Conservation (phyloP, 2,329 filamentous ascomycete genomes). For the Stemphylium vesicarium region DNA sequence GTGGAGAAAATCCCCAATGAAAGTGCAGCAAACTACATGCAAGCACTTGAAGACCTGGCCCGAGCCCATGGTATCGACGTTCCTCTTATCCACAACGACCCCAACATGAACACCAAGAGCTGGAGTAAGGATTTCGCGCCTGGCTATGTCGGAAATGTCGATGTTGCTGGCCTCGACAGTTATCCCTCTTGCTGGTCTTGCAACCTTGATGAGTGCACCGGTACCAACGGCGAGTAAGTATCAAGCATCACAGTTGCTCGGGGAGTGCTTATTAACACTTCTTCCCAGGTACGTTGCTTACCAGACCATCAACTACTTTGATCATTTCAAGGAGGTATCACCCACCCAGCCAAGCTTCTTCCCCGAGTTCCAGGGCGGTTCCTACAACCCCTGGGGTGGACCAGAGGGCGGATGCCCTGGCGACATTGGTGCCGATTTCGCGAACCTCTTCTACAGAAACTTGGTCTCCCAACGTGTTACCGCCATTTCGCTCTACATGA, state of each 20-base stretch:
- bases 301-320: conserved; percentile 56
- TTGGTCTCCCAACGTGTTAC: conserved; percentile 66
- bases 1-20: conserved; percentile 56
- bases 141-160: conserved; percentile 61
- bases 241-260: not conserved
- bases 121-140: conserved; percentile 67
- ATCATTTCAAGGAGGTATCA: conserved; percentile 53
- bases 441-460: conserved; percentile 69
- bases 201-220: conserved; percentile 65
- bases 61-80: conserved; percentile 65
- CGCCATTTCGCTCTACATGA: conserved; percentile 68
- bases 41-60: conserved; percentile 60
- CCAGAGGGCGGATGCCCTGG: conserved; percentile 62
- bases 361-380: conserved; percentile 66
- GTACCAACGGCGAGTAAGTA: conserved; percentile 60
- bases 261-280: not conserved
- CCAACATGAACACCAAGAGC: conserved; percentile 63
- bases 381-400: conserved; percentile 68
- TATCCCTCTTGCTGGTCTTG: conserved; percentile 68
- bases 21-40: conserved; percentile 63
- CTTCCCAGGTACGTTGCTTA: conserved; percentile 58
- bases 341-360: conserved; percentile 61
- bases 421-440: conserved; percentile 65
- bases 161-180: conserved; percentile 60
- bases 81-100: conserved; percentile 65